Evolutionary conservation across 495 filamentous ascomycete species (phyloP), one percentile per base, ranked within the genome.

Genomic region (Penicillium bovifimosum): DNA sequence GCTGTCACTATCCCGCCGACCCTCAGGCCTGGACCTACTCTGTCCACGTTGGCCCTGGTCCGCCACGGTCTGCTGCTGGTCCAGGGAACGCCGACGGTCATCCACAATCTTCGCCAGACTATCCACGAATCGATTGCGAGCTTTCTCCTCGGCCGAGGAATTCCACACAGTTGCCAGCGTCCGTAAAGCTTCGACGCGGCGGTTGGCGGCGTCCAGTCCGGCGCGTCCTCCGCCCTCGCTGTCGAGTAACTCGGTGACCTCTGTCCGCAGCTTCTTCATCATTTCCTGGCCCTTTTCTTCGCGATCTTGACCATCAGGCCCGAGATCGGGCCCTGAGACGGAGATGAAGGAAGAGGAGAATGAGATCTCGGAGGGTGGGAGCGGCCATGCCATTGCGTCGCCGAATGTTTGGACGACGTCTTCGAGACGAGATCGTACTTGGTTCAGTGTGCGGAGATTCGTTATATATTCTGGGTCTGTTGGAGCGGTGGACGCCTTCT

Each of bases 71-170:
- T 75, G 60, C 50, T 82, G 58, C 40, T 80, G 64, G 43, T 86
- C 83, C 62, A 78, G 62, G 33, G 76, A 76, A 53, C 77, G 72
- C 48, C 75, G 78, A 76, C 68, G 70, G 47, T 80, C 79, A 17
- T 80, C 77, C 40, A 84, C 77, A 35, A 80, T 69, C 64, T 73
- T 74, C 33, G 81, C 82, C 50, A 98, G 62, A 44, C 80, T 76
- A 52, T 96, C 91, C 42, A 98, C 84, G 63, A 96, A 89, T 49
- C 81, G 86, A 9, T 72, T 70, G 54, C 95, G 76, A 26, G 90
- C 90, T 63, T 86, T 91, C 58, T 96, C 93, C 76, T 97, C 93
- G 0, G 87, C 86, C 14, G 95, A 96, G 1, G 90, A 90, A 61
- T 88, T 91, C 88, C 95, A 97, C n/a, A 97, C 83, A 10, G 68